Evolutionary conservation across 169 alveolate species (phyloP), one percentile per base, ranked within the genome.

Genomic region (Plasmodium fragile): DNA sequence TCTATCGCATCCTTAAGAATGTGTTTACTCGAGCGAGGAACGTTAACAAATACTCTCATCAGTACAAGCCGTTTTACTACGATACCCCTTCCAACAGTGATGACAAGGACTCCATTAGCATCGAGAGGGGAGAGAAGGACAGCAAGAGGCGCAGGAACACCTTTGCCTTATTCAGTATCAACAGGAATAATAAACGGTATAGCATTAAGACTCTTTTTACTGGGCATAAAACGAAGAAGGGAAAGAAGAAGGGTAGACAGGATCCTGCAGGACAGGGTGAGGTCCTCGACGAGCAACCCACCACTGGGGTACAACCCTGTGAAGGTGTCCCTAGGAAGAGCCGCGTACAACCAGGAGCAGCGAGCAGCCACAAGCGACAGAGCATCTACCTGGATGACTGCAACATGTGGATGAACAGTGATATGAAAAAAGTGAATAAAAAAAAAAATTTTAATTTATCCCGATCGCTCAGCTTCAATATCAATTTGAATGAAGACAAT

Each of bases 311-410:
- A 13, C 1, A 18, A 1, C 59, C 59, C 3, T 13, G 7, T 22
- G 22, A 2, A 13, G 53, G n/a, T 0, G 53, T 10, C 53, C 11
- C 53, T 43, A 2, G 53, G 10, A 43, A 10, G 3, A 43, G 53
- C n/a, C 53, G 53, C n/a, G 4, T 43, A 10, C 53, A 43, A 2
- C n/a, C 13, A 18, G 59, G 22, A 11, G 1, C 59, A 11, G 7
- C 18, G 32, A 28, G 6, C 32, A 52, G 22, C 69, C 16, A 30
- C 41, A 84, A 84, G 11, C 73, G 93, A 34, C 55, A 84, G 32
- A 84, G 84, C 65, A 84, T 84, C 16, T 84, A 84, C 80, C 36
- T 84, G 28, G 93, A 84, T 53, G 93, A 84, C 25, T 84, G 93
- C 32, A 84, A 84, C 69, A 75, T 84, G 79, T 84, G 93, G 93